phyloP scores from a whole-genome alignment of 306 rosid genomes.

The Cicer judaicum region DNA sequence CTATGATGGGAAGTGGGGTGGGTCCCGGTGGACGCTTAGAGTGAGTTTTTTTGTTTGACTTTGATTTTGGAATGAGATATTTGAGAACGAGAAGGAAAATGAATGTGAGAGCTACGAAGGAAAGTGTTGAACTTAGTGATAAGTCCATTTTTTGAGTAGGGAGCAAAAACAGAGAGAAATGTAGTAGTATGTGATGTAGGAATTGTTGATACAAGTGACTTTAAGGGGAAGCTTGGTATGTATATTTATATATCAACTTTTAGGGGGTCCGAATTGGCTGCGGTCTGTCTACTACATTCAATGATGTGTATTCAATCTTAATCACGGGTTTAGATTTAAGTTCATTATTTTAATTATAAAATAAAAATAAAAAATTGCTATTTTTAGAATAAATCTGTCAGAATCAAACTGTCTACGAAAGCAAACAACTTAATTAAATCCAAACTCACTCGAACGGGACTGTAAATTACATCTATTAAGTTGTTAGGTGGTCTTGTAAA shows the following conservation, averaged over 20 bases:
- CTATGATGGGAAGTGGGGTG: constrained; percentile 40
- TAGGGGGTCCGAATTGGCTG: too few relatives aligned
- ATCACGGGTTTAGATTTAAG: too few relatives aligned
- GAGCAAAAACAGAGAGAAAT: background rate
- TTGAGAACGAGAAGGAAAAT: constrained; percentile 4
- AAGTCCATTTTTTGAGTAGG: constrained; percentile 1
- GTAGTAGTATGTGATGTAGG: background rate
- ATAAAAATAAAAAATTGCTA: too few relatives aligned
- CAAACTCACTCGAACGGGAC: too few relatives aligned
- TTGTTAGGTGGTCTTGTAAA: too few relatives aligned
- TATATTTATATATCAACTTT: background rate
- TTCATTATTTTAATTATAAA: too few relatives aligned
- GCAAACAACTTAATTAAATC: too few relatives aligned
- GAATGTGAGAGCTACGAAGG: background rate
- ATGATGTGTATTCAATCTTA: too few relatives aligned
- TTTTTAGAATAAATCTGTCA: too few relatives aligned
- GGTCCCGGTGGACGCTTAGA: constrained; percentile 64
- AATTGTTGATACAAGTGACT: background rate
- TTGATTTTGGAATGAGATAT: background rate
- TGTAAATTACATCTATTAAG: too few relatives aligned
- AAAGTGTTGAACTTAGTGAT: background rate
- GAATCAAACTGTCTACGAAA: too few relatives aligned
- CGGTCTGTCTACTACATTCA: too few relatives aligned
- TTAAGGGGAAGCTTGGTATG: background rate
- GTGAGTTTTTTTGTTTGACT: background rate